Percentiles rank a stretch among this genome's conserved stretches.
phyloP scores from a whole-genome alignment of 2,329 filamentous ascomycete genomes.

The Colletotrichum noveboracense region DNA sequence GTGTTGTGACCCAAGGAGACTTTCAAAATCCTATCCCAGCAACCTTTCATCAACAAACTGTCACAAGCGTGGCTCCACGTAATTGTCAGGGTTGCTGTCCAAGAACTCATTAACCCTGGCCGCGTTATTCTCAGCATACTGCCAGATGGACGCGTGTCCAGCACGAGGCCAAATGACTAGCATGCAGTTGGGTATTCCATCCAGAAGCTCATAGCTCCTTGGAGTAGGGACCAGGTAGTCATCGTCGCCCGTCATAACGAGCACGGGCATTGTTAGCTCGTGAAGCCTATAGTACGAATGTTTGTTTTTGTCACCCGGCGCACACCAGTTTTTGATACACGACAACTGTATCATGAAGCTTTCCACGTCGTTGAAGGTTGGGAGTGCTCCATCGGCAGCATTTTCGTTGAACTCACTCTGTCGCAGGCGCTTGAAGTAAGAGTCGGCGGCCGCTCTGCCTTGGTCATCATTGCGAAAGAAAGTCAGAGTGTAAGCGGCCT shows the following conservation, averaged over 20 bases:
- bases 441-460: background rate
- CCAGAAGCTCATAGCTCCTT: slow-evolving; percentile 3
- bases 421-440: background rate
- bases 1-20: background rate
- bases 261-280: slow-evolving; percentile 5
- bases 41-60: background rate
- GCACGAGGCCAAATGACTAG: slow-evolving; percentile 7
- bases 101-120: slow-evolving; percentile 7
- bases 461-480: slow-evolving; percentile 7
- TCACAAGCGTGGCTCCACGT: background rate
- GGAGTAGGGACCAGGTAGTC: slow-evolving; percentile 8
- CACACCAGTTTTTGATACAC: background rate
- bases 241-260: slow-evolving; percentile 11
- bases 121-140: slow-evolving; percentile 2
- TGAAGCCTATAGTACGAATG: background rate
- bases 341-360: slow-evolving; percentile 2
- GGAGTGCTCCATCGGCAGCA: background rate
- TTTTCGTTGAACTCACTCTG: slow-evolving; percentile 8
- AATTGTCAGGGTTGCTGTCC: background rate
- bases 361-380: slow-evolving; percentile 3
- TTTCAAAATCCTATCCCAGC: background rate
- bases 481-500: background rate
- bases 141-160: slow-evolving; percentile 6
- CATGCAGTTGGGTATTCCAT: background rate
- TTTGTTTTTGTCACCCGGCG: background rate